Base-by-base conservation (phyloP, 805 yeast species). In the Sugiyamaella boreocaroliniensis region DNA sequence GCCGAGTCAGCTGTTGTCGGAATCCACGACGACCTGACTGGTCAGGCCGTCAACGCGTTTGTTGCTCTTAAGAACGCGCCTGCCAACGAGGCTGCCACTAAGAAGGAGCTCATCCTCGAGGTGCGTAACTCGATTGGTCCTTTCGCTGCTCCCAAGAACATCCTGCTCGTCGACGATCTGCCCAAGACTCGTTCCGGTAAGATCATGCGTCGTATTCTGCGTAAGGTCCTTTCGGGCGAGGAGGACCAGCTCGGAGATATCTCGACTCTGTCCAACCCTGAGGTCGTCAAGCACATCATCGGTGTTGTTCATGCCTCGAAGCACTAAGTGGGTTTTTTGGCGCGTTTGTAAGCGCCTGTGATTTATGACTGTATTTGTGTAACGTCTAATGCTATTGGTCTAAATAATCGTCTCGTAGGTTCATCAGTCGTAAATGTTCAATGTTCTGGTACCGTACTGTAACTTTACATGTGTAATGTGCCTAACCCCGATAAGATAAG, bases 101-200 rank as follows among this genome's bases (percentile, higher is more conserved):
- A 82, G 80, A 62, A 81, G 71, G 88, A 85, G 68, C 80, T 93
- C 58, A 79, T 89, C 53, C 74, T 89, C 70, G 87, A 88, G 58
- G 97, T 92, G 48, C 82, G 99, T 71, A 85, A 86, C 68, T 87
- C 85, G 65, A 89, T 89, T 69, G 96, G 96, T 42, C 82, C 82
- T 46, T 89, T 89, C 71, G 99, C 99, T 18, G 95, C 97, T 52
- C 99, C 99, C 66, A 90, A 90, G 72, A 76, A 82, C 55, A 82
- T 90, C 55, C 77, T 85, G 62, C 74, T 90, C 53, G 95, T 92
- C 51, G 85, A 82, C 53, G 98, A 93, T 67, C 80, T 93, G 69
- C 98, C 98, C 73, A 92, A 90, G 80, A 93, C 98, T 20, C 82
- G 98, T 74, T 89, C 97, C 9, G 98, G 98, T 63, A 93, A 93